Conservation (phyloP, 805 yeast species). For the Priceomyces melissophilus region DNA sequence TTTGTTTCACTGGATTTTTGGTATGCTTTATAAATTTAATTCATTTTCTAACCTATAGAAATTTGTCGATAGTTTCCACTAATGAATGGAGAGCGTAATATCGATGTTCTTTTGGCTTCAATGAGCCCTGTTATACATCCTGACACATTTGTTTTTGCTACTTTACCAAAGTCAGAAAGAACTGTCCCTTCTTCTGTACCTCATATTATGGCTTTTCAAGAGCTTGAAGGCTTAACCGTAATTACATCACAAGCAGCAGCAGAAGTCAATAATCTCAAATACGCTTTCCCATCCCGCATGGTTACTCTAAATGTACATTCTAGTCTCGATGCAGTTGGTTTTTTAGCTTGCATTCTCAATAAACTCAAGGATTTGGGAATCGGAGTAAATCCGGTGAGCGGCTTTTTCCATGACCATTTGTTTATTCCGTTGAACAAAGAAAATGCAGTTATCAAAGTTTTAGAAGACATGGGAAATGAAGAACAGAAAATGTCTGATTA, state of each 20-base stretch:
- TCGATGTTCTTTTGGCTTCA: background rate
- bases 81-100: slow-evolving; percentile 1
- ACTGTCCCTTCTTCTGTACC: background rate
- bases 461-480: background rate
- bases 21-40: no score
- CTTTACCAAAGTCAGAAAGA: background rate
- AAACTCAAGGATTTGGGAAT: slow-evolving; percentile 1
- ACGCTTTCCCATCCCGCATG: background rate
- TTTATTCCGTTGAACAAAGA: background rate
- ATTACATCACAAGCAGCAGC: background rate
- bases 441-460: background rate
- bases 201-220: background rate
- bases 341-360: slow-evolving; percentile 1
- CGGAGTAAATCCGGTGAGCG: slow-evolving; percentile 2
- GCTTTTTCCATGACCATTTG: slow-evolving; percentile 1
- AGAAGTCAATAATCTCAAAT: background rate
- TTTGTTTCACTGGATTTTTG: no score
- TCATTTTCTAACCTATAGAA: no score
- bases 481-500: background rate
- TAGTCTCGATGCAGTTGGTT: slow-evolving; percentile 1
- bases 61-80: background rate
- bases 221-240: background rate
- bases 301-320: background rate
- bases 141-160: background rate
- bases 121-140: slow-evolving; percentile 1